Conservation (phyloP, 1,284 basidiomycete genomes). For the Kalmanozyma brasiliensis region DNA sequence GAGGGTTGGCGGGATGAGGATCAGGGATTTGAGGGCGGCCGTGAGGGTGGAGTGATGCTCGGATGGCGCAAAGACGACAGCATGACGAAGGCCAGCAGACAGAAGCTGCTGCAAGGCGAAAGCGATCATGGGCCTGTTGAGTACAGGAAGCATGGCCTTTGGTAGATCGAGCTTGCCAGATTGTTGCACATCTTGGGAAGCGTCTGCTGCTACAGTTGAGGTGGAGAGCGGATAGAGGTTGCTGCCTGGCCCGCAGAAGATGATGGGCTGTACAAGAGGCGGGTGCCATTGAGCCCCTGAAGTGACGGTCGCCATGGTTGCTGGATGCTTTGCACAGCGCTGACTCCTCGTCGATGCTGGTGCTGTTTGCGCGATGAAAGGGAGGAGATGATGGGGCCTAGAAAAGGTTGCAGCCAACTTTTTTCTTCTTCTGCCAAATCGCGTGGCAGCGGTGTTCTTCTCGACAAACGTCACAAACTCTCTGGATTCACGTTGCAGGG, state of each 20-base stretch:
- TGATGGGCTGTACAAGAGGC: slow-evolving; percentile 59
- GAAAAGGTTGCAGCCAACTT: not conserved
- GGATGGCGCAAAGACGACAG: slow-evolving; percentile 61
- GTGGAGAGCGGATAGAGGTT: slow-evolving; percentile 64
- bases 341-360: slow-evolving; percentile 4
- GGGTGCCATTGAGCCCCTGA: slow-evolving; percentile 31
- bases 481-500: slow-evolving; percentile 15
- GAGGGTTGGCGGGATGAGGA: slow-evolving; percentile 50
- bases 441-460: slow-evolving; percentile 7
- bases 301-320: slow-evolving; percentile 20
- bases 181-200: slow-evolving; percentile 8
- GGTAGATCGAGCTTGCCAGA: slow-evolving; percentile 40
- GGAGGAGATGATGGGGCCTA: not conserved
- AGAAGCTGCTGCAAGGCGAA: slow-evolving; percentile 63
- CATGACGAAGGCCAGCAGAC: slow-evolving; percentile 56
- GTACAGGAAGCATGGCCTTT: slow-evolving; percentile 65
- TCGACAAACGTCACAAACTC: not conserved
- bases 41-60: slow-evolving; percentile 58
- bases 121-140: slow-evolving; percentile 65
- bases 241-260: slow-evolving; percentile 63
- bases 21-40: slow-evolving; percentile 57
- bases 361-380: slow-evolving; percentile 3
- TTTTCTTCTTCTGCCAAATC: slow-evolving; percentile 5
- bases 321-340: not conserved
- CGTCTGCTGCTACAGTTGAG: slow-evolving; percentile 26